Evolutionary conservation across 495 filamentous ascomycete species (phyloP).

Genomic region (Daldinia loculata): DNA sequence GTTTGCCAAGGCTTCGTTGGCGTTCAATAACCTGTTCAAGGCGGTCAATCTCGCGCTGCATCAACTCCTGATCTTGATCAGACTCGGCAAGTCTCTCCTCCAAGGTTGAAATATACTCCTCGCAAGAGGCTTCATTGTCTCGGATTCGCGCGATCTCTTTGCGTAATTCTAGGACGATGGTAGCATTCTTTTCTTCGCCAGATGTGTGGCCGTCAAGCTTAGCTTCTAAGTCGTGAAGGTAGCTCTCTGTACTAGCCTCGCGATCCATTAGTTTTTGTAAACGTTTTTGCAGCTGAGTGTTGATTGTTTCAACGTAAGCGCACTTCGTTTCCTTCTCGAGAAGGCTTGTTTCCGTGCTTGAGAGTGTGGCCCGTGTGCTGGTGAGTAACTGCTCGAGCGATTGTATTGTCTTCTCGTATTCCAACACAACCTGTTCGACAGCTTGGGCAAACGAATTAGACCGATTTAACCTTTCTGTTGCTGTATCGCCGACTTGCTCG

Average conservation of each 20-base stretch:
- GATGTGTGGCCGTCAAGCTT: conserved; percentile 89
- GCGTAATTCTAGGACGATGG: conserved; percentile 84
- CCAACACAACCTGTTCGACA: conserved; percentile 93
- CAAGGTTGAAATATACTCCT: conserved; percentile 97
- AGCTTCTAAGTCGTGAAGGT: conserved; percentile 88
- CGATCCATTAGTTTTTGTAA: conserved; percentile 90
- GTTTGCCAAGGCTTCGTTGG: conserved; percentile 91
- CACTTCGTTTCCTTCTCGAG: conserved; percentile 94
- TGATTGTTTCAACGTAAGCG: conserved; percentile 90
- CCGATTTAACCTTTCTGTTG: conserved; percentile 87
- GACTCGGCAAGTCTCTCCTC: conserved; percentile 96
- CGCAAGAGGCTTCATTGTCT: conserved; percentile 85
- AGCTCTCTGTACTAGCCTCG: conserved; percentile 86
- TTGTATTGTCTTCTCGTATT: conserved; percentile 99
- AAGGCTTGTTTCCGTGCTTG: conserved; percentile 82
- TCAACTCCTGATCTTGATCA: conserved; percentile 93
- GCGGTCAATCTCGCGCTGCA: conserved; percentile 95
- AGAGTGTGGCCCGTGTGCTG: conserved; percentile 83
- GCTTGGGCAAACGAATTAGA: conserved; percentile 95
- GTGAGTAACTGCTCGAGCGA: conserved; percentile 90
- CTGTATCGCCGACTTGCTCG: conserved; percentile 74
- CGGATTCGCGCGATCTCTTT: conserved; percentile 91
- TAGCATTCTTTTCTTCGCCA: conserved; percentile 89
- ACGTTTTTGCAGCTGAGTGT: conserved; percentile 85
- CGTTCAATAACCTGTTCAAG: conserved; percentile 95